Evolutionary conservation across 1,284 basidiomycete species (phyloP), one percentile per base, ranked within the genome.

Genomic region (Cryptococcus sp.): DNA sequence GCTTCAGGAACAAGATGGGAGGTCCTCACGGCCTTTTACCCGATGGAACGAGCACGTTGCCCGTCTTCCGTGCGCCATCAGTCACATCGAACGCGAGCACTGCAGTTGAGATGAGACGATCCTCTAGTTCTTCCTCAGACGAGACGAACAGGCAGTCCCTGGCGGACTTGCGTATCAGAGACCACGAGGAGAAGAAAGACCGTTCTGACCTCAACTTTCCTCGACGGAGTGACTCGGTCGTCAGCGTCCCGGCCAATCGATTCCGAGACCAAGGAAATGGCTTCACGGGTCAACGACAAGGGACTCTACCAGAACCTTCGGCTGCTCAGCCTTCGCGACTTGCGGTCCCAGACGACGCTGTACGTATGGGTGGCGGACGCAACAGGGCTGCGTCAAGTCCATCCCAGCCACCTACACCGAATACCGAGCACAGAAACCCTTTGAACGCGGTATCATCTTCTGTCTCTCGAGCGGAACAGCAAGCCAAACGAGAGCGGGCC

Each of bases 151-250:
- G 65, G 13, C 61, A 54, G 15, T 55, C 55, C 17, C 54, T 73
- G 20, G 58, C 62, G n/a, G 64, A 67, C 29, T 54, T 67, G 29
- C 63, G 66, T 29, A 58, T 68, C 25, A 63, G 67, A 39, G 64
- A 71, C 13, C 46, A 23, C 10, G 59, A 55, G 37, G 56, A 55
- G 23, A 46, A 45, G 37, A 59, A 72, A 72, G 80, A 90, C 70
- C 83, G 83, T 0, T 86, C 85, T 15, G 89, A 89, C 54, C 79
- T 86, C 59, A 81, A 79, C 19, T 87, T 89, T 75, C 86, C 85
- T 17, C 83, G 88, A 48, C 86, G 88, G 15, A 85, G 82, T 41
- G 83, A 84, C 58, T 86, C 85, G 38, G 88, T 87, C 16, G 87
- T 88, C 68, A 85, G 83, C 38, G 69, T 78, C 34, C 78, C 79